Evolutionary conservation across 129 eudicot genomes (phyloP), one percentile per base, ranked within the genome.

Genomic region (Centaurea solstitialis): DNA sequence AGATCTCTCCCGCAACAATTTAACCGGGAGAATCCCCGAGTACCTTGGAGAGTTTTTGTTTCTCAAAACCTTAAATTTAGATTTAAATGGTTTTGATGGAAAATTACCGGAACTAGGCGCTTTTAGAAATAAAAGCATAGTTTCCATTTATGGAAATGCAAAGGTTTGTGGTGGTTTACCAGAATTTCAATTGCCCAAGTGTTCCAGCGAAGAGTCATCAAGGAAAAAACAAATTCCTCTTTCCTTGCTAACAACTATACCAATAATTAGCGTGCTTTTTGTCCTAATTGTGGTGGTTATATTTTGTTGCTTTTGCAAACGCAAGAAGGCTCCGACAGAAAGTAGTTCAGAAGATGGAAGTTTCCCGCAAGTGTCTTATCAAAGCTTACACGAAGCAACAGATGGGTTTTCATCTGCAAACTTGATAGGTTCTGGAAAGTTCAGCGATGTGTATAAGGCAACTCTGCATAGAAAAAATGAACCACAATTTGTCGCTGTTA

Each of bases 381-480:
- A 50, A 40, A 76, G 33, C 62, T 70, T 82, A 23, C 45, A 18
- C 8, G 61, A 35, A 17, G 85, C 81, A 41, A 82, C 85, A 0
- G 37, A 68, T 47, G 85, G 71, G 38, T 82, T 82, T 38, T 75
- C 85, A 10, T 28, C 81, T 7, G 71, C 18, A n/a, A 82, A 82
- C 53, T 67, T 76, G 53, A 47, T 68, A 3, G 85, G 85, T 39
- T 39, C 59, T 3, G 85, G 85, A 24, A 13, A 38, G 8, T 82
- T 67, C 78, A 78, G 85, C 26, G 47, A 62, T 12, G 85, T 82
- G 5, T 82, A 82, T 41, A 82, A 82, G 50, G 85, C 80, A 15
- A 41, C 24, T 59, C 80, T 68, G 13, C 9, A 53, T 15, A 21
- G 1, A 13, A 23, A 10, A 69, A 64, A 74, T 1, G 57, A 50